Conservation (phyloP, 2,329 filamentous ascomycete species). For the Fusarium sp. region DNA sequence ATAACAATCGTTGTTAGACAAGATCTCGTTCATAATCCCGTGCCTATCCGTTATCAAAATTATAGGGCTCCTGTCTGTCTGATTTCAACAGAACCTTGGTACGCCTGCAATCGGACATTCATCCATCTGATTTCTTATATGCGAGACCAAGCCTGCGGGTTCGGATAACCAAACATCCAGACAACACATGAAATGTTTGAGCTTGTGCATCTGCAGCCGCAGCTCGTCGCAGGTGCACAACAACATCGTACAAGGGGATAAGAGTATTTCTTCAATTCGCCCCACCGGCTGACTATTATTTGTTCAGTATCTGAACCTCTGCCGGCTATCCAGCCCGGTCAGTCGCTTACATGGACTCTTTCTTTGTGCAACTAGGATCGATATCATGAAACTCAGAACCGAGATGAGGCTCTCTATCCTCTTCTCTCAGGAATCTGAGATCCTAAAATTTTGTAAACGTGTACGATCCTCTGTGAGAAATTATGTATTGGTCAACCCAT, state of each 20-base stretch:
- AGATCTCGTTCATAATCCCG: conserved; percentile 9
- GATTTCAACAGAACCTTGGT: conserved; percentile 10
- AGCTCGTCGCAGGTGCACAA: conserved; percentile 25
- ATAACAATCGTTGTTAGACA: conserved; percentile 1
- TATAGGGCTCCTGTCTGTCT: background rate
- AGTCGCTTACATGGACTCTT: conserved; percentile 3
- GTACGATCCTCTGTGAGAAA: background rate
- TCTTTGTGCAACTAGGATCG: conserved; percentile 13
- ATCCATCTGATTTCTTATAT: conserved; percentile 23
- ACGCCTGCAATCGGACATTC: background rate
- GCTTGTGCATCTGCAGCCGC: conserved; percentile 28
- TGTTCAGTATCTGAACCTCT: conserved; percentile 4
- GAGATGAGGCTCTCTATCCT: conserved; percentile 5
- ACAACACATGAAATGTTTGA: conserved; percentile 35
- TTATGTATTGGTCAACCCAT: background rate
- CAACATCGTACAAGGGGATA: conserved; percentile 33
- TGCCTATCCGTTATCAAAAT: background rate
- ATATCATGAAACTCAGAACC: conserved; percentile 21
- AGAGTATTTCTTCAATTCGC: background rate
- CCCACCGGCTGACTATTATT: conserved; percentile 24
- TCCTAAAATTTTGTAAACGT: background rate
- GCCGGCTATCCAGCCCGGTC: background rate
- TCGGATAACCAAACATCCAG: conserved; percentile 30
- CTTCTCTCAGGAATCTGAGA: background rate
- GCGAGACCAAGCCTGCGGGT: conserved; percentile 17